Evolutionary conservation across 2,329 filamentous ascomycete species (phyloP), one percentile per base, ranked within the genome.

Genomic region (Penicillium occitanis): DNA sequence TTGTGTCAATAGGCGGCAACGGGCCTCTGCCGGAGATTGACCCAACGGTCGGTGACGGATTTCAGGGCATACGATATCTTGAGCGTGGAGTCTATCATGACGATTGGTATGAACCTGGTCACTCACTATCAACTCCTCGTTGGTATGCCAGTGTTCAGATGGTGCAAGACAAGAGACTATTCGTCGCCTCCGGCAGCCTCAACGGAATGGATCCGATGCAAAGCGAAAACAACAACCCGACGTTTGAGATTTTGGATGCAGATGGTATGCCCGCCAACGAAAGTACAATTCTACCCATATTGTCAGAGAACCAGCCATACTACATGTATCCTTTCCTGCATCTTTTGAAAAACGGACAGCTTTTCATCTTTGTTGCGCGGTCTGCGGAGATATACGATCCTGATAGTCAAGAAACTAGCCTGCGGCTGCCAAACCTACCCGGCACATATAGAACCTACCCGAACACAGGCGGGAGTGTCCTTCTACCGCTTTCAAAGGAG

Each of bases 291-390:
- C 81, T 88, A 79, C 81, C 84, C 4, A 85, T 88, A 44, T 77
- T 88, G 28, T 78, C 77, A 64, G 82, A 82, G 72, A 86, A 85
- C 69, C 84, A 87, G 73, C 86, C 86, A 14, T 88, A 88, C 76
- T 88, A 86, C 75, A 87, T 87, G 85, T 88, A 88, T 71, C 86
- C 86, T 2, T 88, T 88, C 73, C 75, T 88, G 35, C 86, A 88
- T 71, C 78, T 88, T 1, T 79, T 89, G 44, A 81, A 78, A 40
- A 82, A 87, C 72, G 86, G 86, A 11, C 83, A 76, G 44, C 73
- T 88, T 4, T 88, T 87, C 71, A 77, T 88, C 65, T 86, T 87
- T 71, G 80, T 81, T 17, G 77, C 85, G 40, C 87, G 85, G 72
- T 84, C 84, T 22, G 82, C 84, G 5, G 82, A 88, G 70, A 77